These are phyloP conservation scores for Hypoxylon sp. DNA, from an alignment of 2,329 filamentous ascomycete genomes.

Conservation along the genomic window DNA sequence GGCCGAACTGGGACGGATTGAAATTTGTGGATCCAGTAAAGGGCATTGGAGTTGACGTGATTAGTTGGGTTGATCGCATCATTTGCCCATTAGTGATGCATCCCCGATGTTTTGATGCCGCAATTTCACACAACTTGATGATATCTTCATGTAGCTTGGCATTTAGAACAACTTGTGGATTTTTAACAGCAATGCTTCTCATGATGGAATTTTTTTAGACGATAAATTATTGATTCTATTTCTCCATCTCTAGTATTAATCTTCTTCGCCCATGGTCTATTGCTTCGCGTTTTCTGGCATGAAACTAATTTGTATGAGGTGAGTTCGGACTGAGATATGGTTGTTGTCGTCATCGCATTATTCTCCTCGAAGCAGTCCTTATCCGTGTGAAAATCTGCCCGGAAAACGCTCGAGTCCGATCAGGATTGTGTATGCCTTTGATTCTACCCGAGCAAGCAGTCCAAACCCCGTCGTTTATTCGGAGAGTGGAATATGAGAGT, in stretches of 20 bases:
- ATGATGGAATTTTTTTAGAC: conserved; percentile 5
- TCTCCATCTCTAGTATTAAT: background rate
- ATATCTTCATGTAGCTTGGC: conserved; percentile 34
- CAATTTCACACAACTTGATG: conserved; percentile 35
- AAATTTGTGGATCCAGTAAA: conserved; percentile 50
- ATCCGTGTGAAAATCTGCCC: conserved; percentile 2
- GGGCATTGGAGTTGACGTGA: conserved; percentile 51
- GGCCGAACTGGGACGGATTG: conserved; percentile 39
- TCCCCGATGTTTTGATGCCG: conserved; percentile 38
- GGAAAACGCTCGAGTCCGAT: background rate
- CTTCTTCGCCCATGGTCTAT: conserved; percentile 6
- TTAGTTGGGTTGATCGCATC: conserved; percentile 52
- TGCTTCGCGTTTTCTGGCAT: conserved; percentile 3
- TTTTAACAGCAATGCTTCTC: conserved; percentile 3
- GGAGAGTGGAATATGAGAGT: background rate
- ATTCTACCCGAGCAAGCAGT: background rate
- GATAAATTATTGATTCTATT: conserved; percentile 10
- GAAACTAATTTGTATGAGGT: background rate
- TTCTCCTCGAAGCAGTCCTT: background rate
- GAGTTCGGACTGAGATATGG: background rate
- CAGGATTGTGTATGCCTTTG: background rate
- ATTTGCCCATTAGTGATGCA: conserved; percentile 41
- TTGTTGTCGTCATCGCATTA: background rate
- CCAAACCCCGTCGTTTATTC: background rate
- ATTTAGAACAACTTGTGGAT: conserved; percentile 16